Percentiles rank a stretch among this genome's conserved stretches.
Conservation (phyloP, 441 rosid genomes). For the Theobroma grandiflorum region DNA sequence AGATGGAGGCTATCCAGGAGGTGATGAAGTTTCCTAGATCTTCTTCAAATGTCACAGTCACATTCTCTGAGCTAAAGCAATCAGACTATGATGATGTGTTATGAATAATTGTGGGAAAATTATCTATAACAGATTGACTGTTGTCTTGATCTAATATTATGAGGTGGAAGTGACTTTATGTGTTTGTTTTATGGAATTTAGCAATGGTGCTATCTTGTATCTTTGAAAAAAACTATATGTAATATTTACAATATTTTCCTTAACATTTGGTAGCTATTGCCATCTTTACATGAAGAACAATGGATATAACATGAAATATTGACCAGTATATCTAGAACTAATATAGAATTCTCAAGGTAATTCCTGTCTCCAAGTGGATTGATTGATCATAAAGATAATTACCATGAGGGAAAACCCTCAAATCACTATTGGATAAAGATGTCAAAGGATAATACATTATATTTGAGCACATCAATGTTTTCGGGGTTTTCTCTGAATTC, state of each 20-base stretch:
- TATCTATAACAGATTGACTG: background rate
- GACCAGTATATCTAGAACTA: background rate
- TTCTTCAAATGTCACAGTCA: background rate
- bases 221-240: background rate
- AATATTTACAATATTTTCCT: background rate
- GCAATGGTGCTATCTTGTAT: background rate
- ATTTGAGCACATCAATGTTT: background rate
- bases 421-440: background rate
- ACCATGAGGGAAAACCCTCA: background rate
- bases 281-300: background rate
- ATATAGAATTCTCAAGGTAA: background rate
- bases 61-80: background rate
- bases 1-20: background rate
- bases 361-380: constrained; percentile 17
- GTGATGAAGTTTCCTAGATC: background rate
- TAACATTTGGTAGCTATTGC: background rate
- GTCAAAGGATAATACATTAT: constrained; percentile 13
- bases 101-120: background rate
- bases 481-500: constrained; percentile 12
- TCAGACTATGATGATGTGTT: background rate
- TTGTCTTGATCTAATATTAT: background rate
- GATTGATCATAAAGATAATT: background rate
- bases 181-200: background rate
- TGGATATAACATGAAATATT: background rate
- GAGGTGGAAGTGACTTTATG: background rate